A percentile compares a stretch with the other conserved stretches of the same genome.
Evolutionary conservation across 2,329 filamentous ascomycete species (phyloP).

Genomic region (Didymella segeticola): DNA sequence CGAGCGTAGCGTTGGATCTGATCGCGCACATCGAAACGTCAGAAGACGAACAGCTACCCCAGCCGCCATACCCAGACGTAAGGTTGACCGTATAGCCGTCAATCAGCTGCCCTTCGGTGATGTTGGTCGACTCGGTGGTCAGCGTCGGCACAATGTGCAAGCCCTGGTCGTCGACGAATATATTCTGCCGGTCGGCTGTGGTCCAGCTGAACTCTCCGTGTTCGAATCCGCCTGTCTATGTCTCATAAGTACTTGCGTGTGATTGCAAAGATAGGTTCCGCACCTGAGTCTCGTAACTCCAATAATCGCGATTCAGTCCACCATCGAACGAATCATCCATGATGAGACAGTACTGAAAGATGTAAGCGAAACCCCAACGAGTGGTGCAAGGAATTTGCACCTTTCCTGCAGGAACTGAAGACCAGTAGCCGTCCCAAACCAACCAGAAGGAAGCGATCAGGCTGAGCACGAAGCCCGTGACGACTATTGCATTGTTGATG

Average conservation of each 20-base stretch:
- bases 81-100: conserved; percentile 44
- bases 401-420: background rate
- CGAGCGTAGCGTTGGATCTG: conserved; percentile 75
- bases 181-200: conserved; percentile 73
- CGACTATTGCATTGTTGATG: background rate
- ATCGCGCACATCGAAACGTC: conserved; percentile 67
- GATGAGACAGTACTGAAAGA: background rate
- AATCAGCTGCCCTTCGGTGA: conserved; percentile 71
- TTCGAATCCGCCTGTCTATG: conserved; percentile 70
- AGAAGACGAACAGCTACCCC: conserved; percentile 71
- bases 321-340: background rate
- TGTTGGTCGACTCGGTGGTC: conserved; percentile 68
- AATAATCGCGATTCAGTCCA: background rate
- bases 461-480: background rate
- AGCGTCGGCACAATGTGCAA: conserved; percentile 79
- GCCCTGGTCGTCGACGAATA: conserved; percentile 71
- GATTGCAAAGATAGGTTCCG: background rate
- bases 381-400: too few relatives aligned
- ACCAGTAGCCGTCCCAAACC: background rate
- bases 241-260: background rate
- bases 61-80: conserved; percentile 29
- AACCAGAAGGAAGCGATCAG: background rate
- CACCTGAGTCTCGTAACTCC: conserved; percentile 3
- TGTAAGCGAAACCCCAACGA: too few relatives aligned
- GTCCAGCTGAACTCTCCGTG: conserved; percentile 75